phyloP scores from a whole-genome alignment of 495 filamentous ascomycete genomes.

The Neurospora pannonica region DNA sequence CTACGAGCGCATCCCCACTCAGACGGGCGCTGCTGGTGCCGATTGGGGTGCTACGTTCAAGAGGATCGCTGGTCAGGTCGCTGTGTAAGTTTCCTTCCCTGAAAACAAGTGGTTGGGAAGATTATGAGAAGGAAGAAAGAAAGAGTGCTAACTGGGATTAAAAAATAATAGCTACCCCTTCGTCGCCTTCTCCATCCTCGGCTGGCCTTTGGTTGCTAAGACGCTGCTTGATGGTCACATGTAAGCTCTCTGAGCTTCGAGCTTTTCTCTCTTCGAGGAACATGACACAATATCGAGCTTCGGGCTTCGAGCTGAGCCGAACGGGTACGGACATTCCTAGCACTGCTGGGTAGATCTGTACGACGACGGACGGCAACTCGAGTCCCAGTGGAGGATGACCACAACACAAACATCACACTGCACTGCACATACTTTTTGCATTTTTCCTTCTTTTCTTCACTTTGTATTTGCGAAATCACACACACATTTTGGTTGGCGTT shows the following conservation, averaged over 20 bases:
- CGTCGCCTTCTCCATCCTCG: conserved; percentile 10
- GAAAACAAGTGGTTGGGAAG: too few species aligned
- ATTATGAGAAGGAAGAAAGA: too few species aligned
- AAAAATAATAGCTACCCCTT: conserved; percentile 18
- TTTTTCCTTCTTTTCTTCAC: not conserved
- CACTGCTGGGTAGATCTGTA: too few species aligned
- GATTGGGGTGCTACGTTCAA: conserved; percentile 18
- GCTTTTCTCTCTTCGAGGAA: not conserved
- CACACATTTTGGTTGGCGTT: not conserved
- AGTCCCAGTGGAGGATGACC: not conserved
- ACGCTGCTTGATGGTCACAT: conserved; percentile 3
- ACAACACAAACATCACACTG: not conserved
- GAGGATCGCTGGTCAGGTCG: conserved; percentile 3
- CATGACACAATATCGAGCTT: not conserved
- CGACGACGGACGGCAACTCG: too few species aligned
- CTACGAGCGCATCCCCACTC: conserved; percentile 22
- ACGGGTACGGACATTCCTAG: too few species aligned
- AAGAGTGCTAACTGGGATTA: too few species aligned
- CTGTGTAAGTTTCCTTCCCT: conserved; percentile 18
- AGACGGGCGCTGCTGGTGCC: conserved; percentile 7
- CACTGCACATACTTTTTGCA: not conserved
- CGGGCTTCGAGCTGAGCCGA: not conserved
- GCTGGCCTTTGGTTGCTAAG: conserved; percentile 14
- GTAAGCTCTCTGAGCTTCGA: not conserved
- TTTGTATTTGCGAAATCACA: not conserved